These are phyloP conservation scores for Suillus ampliporus DNA, from an alignment of 768 basidiomycete genomes.

Conservation along the genomic window DNA sequence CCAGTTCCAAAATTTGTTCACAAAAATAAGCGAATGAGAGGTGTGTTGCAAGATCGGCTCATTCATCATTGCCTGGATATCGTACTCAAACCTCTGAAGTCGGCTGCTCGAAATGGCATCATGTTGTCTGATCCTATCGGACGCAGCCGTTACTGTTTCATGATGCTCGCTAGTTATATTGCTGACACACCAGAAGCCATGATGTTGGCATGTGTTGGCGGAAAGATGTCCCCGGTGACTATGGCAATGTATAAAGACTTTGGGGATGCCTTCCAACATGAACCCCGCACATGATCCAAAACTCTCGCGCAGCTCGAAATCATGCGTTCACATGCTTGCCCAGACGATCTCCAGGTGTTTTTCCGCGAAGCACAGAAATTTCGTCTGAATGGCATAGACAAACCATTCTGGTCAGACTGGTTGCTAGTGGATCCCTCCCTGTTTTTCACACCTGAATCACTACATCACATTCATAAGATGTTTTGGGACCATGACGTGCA, in stretches of 20 bases:
- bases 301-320: background rate
- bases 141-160: no score
- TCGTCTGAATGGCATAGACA: conserved; percentile 14
- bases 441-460: conserved; percentile 41
- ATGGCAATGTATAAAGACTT: no score
- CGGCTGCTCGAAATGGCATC: conserved; percentile 18
- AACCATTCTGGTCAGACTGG: conserved; percentile 46
- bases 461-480: conserved; percentile 46
- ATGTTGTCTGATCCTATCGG: no score
- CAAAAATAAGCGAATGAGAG: conserved; percentile 17
- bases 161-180: no score
- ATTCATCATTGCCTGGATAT: conserved; percentile 26
- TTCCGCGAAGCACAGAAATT: background rate
- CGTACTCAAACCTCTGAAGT: conserved; percentile 21
- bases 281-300: background rate
- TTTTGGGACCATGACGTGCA: conserved; percentile 41
- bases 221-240: no score
- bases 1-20: conserved; percentile 22
- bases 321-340: background rate
- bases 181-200: no score
- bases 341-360: background rate
- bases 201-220: no score
- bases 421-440: conserved; percentile 38
- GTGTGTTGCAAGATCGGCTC: conserved; percentile 24
- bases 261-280: no score